These are phyloP conservation scores for Lagenidium sp. DNA, from an alignment of 352 stramenopile species.

Conservation along the genomic window DNA sequence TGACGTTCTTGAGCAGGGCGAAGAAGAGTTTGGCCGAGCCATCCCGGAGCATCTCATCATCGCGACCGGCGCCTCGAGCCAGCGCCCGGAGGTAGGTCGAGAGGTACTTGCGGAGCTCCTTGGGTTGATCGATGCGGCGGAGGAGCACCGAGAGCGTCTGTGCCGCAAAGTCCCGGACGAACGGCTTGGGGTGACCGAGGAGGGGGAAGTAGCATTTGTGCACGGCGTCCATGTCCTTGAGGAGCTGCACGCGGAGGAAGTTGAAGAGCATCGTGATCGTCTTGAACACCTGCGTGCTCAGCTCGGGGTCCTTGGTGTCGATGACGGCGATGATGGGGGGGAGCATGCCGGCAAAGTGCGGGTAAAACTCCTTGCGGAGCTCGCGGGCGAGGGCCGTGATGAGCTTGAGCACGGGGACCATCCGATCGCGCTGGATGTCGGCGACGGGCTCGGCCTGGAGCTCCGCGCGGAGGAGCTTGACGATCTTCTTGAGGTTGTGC, in stretches of 20 bases:
- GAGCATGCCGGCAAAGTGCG: conserved; percentile 54
- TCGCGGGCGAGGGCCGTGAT: conserved; percentile 73
- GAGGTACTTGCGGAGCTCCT: conserved; percentile 77
- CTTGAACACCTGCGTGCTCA: conserved; percentile 88
- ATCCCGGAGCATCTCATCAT: conserved; percentile 63
- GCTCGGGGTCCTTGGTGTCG: conserved; percentile 82
- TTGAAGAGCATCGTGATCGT: conserved; percentile 87
- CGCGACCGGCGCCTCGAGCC: conserved; percentile 42
- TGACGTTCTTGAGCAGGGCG: conserved; percentile 74
- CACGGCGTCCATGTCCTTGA: conserved; percentile 86
- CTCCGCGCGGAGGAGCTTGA: conserved; percentile 47
- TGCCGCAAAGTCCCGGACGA: conserved; percentile 85
- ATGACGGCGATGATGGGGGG: conserved; percentile 68
- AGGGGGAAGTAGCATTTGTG: conserved; percentile 88
- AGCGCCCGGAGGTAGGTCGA: conserved; percentile 69
- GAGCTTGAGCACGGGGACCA: conserved; percentile 75
- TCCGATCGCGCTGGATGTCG: conserved; percentile 62
- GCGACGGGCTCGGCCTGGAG: conserved; percentile 32
- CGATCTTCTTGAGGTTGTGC: conserved; percentile 70
- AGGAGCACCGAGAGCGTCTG: conserved; percentile 82
- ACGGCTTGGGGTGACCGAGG: conserved; percentile 74
- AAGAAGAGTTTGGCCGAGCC: conserved; percentile 85
- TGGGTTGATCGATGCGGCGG: conserved; percentile 61
- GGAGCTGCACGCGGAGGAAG: conserved; percentile 71
- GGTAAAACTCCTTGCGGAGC: conserved; percentile 83